Evolutionary conservation across 2,329 filamentous ascomycete genomes (phyloP).

Genomic region (Aureobasidium uvarum): DNA sequence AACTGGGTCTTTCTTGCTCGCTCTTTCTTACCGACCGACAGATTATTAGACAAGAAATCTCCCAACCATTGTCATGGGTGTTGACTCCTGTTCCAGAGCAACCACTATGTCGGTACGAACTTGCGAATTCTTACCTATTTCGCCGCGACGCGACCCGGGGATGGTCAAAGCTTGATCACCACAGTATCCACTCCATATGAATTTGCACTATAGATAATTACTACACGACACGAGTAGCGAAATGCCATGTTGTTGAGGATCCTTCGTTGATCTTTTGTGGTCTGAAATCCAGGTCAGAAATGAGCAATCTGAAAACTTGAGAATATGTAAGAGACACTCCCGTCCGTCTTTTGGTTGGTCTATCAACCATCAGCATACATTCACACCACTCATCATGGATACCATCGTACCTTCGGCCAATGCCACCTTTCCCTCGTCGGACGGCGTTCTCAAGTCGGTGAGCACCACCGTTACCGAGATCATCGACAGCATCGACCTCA

Average conservation of each 20-base stretch:
- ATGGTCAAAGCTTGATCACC: slow-evolving; percentile 6
- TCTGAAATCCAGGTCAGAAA: not conserved
- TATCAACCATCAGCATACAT: not conserved
- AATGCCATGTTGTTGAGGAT: not conserved
- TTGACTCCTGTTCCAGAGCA: not conserved
- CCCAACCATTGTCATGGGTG: not conserved
- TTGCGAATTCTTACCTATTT: not conserved
- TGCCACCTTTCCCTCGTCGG: too few relatives aligned
- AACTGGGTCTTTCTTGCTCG: too few relatives aligned
- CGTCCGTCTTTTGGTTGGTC: not conserved
- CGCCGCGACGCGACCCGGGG: not conserved
- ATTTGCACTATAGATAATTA: not conserved
- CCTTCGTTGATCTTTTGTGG: not conserved
- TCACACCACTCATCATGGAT: not conserved
- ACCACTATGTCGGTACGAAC: not conserved
- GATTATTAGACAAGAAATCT: not conserved
- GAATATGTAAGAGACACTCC: not conserved
- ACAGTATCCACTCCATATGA: not conserved
- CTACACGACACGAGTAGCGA: not conserved
- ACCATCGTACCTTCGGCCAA: not conserved
- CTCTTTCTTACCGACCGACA: too few relatives aligned
- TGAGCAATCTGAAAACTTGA: too few relatives aligned
- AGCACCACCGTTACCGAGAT: not conserved
- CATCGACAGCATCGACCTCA: not conserved
- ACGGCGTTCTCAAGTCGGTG: not conserved